Evolutionary conservation across 352 stramenopile genomes (phyloP), one percentile per base, ranked within the genome.

Genomic region (Globisporangium splendens): DNA sequence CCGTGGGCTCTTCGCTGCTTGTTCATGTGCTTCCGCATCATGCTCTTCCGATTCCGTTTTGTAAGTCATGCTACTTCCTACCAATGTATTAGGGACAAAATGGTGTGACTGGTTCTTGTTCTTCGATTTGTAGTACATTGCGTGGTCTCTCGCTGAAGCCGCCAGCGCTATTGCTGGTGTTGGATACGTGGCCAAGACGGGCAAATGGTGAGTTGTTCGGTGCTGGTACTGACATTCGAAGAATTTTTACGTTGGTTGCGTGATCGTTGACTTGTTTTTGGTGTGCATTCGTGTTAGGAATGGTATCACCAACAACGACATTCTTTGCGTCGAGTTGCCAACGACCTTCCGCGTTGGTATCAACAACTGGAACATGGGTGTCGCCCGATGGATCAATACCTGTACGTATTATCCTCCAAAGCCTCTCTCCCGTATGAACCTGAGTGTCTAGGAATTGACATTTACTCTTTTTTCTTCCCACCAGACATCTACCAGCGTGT

Each of bases 321-420:
- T 95, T 42, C 60, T 95, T 5, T 91, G 79, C 41, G 86, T 95
- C 10, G 86, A 95, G 58, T 15, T 91, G 2, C 86, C 86, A n/a
- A 83, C 76, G n/a, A 95, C 88, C 62, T 73, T 95, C 53, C 86
- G 86, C 46, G 83, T 92, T 18, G 83, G 79, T 21, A 93, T 93
- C 61, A 95, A 95, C 72, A 91, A 89, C 69, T 95, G 86, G 86
- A 95, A 95, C 69, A 95, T 88, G 47, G 85, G 85, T 15, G 86
- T 95, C 51, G 86, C 86, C 15, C 73, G 72, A 31, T 95, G 86
- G 86, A 88, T 90, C 61, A 93, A 95, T 65, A 93, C 86, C 18
- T 95, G 82, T 90, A 73, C 44, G 75, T n/a, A 44, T 63, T 8
- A 12, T 46, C 17, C 18, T 57, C 2, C 12, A 18, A 12, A 44